phyloP scores from a whole-genome alignment of 345 rosid genomes.

The Carallia pectinifolia region DNA sequence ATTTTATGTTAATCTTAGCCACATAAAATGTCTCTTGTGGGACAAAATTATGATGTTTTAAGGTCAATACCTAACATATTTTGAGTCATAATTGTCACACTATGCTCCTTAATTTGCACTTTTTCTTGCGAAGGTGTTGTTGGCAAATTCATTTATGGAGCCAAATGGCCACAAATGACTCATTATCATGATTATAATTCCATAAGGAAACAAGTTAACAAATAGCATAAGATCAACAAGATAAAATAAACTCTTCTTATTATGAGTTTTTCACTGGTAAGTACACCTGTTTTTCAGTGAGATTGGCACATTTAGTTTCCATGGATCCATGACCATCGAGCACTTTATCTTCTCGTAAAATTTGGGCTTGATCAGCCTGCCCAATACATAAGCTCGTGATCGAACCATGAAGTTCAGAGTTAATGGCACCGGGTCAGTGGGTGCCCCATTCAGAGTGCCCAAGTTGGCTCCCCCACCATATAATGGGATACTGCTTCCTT shows the following conservation, averaged over 20 bases:
- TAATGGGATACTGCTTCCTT: constrained; percentile 47
- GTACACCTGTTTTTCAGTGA: constrained; percentile 51
- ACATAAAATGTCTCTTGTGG: too few relatives aligned
- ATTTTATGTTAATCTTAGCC: too few relatives aligned
- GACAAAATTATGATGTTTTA: too few relatives aligned
- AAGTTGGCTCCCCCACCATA: constrained; percentile 64
- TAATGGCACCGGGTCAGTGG: constrained; percentile 49
- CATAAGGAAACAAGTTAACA: background rate
- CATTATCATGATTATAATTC: background rate
- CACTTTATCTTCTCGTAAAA: constrained; percentile 54
- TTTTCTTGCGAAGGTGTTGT: too few relatives aligned
- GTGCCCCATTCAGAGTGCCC: constrained; percentile 51
- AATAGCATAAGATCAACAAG: background rate
- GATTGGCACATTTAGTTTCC: constrained; percentile 42
- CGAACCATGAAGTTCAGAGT: constrained; percentile 47
- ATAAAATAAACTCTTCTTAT: background rate
- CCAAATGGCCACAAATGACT: too few relatives aligned
- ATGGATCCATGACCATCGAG: constrained; percentile 48
- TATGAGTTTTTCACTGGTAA: constrained; percentile 25
- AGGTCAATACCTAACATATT: too few relatives aligned
- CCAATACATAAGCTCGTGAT: constrained; percentile 61
- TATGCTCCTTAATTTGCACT: too few relatives aligned
- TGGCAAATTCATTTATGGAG: too few relatives aligned
- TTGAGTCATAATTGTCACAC: too few relatives aligned
- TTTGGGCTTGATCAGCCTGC: constrained; percentile 53